phyloP scores from a whole-genome alignment of 2,329 filamentous ascomycete genomes.

The Fusarium stilboides region DNA sequence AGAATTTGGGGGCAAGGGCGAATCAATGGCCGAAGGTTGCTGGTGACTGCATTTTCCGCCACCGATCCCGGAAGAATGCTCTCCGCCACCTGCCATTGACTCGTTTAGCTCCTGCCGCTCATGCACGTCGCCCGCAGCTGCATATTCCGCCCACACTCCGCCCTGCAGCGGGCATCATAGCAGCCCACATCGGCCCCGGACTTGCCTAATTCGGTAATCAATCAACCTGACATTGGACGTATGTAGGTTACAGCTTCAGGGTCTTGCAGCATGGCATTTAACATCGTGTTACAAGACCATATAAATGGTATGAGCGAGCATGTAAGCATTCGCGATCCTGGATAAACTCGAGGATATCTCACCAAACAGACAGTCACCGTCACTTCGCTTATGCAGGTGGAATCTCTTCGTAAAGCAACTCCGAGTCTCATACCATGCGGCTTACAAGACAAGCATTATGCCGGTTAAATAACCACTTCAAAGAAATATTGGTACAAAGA shows the following conservation, averaged over 20 bases:
- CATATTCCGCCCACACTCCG: conserved; percentile 43
- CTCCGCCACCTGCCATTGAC: conserved; percentile 47
- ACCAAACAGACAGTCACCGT: background rate
- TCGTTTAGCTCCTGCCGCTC: conserved; percentile 44
- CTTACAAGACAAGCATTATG: background rate
- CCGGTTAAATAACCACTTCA: background rate
- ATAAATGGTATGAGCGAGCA: conserved; percentile 1
- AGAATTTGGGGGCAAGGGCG: conserved; percentile 15
- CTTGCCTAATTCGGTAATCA: conserved; percentile 50
- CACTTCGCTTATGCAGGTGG: conserved; percentile 6
- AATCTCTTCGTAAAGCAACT: conserved; percentile 27
- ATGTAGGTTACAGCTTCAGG: conserved; percentile 17
- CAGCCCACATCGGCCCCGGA: conserved; percentile 44
- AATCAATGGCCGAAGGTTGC: conserved; percentile 21
- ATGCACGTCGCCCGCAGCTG: conserved; percentile 39
- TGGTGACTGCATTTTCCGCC: conserved; percentile 43
- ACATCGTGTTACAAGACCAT: conserved; percentile 5
- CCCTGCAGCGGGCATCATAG: conserved; percentile 41
- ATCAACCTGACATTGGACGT: conserved; percentile 25
- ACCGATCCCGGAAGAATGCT: conserved; percentile 52
- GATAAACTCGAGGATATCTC: background rate
- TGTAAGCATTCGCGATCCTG: background rate
- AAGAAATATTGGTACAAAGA: background rate
- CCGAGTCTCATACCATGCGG: conserved; percentile 6
- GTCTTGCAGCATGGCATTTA: conserved; percentile 23